These are phyloP conservation scores for Penicillium sp. DNA, from an alignment of 2,329 filamentous ascomycete species.

Conservation along the genomic window DNA sequence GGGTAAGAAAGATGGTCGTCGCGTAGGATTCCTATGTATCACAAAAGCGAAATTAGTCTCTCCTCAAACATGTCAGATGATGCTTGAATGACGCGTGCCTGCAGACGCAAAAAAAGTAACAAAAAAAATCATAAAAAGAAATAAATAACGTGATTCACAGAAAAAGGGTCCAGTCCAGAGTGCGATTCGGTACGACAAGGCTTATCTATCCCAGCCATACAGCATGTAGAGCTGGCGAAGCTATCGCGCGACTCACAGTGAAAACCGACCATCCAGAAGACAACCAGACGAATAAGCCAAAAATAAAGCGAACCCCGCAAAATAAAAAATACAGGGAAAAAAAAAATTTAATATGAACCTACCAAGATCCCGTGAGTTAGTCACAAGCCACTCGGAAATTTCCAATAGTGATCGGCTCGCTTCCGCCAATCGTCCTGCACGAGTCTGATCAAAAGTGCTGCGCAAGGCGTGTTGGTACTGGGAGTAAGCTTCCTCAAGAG, in stretches of 20 bases:
- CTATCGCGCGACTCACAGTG: constrained; percentile 1
- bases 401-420: constrained; percentile 60
- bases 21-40: constrained; percentile 69
- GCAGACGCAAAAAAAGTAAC: constrained; percentile 3
- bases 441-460: constrained; percentile 70
- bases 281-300: background rate
- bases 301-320: background rate
- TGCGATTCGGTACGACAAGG: constrained; percentile 13
- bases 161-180: constrained; percentile 14
- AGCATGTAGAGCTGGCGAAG: background rate
- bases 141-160: background rate
- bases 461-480: constrained; percentile 57
- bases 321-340: background rate
- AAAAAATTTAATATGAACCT: constrained; percentile 42
- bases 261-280: background rate
- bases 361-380: constrained; percentile 67
- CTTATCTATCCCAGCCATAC: background rate
- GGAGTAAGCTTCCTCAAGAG: constrained; percentile 67
- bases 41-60: constrained; percentile 23
- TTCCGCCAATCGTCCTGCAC: constrained; percentile 60
- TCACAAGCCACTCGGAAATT: constrained; percentile 66
- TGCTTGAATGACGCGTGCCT: constrained; percentile 17
- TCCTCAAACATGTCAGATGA: constrained; percentile 8
- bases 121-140: background rate
- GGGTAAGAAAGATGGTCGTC: constrained; percentile 75